Conservation (phyloP, 2,329 filamentous ascomycete genomes). For the Metarhizium anisopliae region DNA sequence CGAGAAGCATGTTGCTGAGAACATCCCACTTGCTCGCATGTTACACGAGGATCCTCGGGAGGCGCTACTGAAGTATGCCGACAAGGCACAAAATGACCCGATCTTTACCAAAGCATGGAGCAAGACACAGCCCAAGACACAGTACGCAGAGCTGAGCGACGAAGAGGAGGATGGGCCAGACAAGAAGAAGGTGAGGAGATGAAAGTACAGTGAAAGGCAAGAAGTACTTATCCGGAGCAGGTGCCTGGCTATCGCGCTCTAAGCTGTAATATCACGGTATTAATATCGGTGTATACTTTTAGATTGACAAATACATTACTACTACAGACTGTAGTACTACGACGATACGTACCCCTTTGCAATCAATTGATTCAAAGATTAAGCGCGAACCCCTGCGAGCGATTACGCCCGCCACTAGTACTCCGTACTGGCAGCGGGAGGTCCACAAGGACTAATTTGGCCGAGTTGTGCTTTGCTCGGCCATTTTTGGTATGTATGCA, state of each 20-base stretch:
- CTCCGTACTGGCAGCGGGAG: neutral
- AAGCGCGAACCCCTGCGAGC: neutral
- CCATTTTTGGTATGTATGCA: neutral
- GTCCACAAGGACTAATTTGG: neutral
- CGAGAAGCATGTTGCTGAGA: constrained; percentile 77
- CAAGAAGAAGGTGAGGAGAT: constrained; percentile 52
- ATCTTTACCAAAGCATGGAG: constrained; percentile 93
- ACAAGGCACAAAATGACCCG: constrained; percentile 85
- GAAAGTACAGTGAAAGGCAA: constrained; percentile 12
- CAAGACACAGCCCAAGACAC: constrained; percentile 81
- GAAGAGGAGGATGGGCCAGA: constrained; percentile 67
- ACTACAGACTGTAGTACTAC: too few relatives aligned
- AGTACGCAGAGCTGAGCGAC: constrained; percentile 85
- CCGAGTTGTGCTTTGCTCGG: too few relatives aligned
- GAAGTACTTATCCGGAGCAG: too few relatives aligned
- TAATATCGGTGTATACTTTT: too few relatives aligned
- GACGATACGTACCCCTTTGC: neutral
- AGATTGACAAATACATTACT: too few relatives aligned
- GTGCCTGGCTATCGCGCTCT: too few relatives aligned
- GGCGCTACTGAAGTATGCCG: constrained; percentile 88
- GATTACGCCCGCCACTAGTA: neutral
- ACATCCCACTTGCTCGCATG: constrained; percentile 86
- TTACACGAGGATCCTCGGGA: constrained; percentile 93
- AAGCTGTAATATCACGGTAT: too few relatives aligned
- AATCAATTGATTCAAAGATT: neutral